Evolutionary conservation across 179 eudicot genomes (phyloP).

Genomic region (Amaranthus tricolor): DNA sequence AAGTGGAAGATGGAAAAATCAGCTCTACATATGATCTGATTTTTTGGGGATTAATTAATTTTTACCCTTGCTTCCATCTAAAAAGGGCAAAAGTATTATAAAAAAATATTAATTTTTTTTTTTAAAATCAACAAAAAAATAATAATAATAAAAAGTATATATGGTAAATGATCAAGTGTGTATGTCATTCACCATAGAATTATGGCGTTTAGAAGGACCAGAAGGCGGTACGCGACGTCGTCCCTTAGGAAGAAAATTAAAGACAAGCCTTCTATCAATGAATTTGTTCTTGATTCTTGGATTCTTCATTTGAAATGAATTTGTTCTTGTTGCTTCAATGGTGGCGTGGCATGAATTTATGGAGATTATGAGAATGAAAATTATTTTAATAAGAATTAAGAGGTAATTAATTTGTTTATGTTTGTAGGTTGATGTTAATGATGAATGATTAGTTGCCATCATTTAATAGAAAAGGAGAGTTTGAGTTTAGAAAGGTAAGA

Average conservation of each 20-base stretch:
- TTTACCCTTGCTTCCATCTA: not conserved
- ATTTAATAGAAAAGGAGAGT: constrained; percentile 3
- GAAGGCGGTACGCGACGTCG: constrained; percentile 13
- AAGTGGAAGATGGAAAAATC: not conserved
- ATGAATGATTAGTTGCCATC: constrained; percentile 25
- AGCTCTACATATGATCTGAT: constrained; percentile 16
- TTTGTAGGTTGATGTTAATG: constrained; percentile 11
- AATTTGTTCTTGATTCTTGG: constrained; percentile 8
- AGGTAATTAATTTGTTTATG: constrained; percentile 14
- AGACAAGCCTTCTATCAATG: constrained; percentile 14
- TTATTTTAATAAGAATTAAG: constrained; percentile 5
- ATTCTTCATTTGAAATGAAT: constrained; percentile 15
- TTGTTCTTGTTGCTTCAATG: not conserved
- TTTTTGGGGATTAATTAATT: not conserved
- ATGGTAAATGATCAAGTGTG: constrained; percentile 19
- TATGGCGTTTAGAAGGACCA: constrained; percentile 30
- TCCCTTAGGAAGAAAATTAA: constrained; percentile 26
- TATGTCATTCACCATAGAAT: constrained; percentile 26
- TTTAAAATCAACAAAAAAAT: constrained; percentile 15
- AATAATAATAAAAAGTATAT: not conserved
- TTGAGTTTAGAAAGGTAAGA: not conserved
- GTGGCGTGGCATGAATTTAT: constrained; percentile 16
- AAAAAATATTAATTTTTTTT: not conserved
- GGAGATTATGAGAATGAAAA: constrained; percentile 1
- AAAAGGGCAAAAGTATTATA: not conserved